Evolutionary conservation across 2,329 filamentous ascomycete genomes (phyloP), one percentile per base, ranked within the genome.

Genomic region (Fusarium torreyae): DNA sequence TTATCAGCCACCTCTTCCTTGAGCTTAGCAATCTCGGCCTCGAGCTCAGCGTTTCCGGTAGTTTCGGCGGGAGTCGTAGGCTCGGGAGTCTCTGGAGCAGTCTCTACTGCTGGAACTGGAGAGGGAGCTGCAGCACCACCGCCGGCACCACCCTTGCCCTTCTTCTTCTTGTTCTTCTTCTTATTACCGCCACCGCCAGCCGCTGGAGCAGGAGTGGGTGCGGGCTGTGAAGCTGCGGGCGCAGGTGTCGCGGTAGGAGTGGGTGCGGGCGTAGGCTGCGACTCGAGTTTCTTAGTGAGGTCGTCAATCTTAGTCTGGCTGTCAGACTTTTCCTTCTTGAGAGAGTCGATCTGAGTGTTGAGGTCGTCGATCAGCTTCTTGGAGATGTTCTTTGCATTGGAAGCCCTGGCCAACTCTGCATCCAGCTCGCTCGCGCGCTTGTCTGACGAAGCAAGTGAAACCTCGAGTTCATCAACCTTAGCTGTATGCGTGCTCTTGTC

Each of bases 111-210:
- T 2, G 72, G 59, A 24, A 72, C 63, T 6, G 75, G 68, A 3
- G 75, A 68, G 22, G 81, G 79, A 3, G 75, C 71, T n/a, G 81
- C 79, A 10, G 83, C 79, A 8, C 79, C 77, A 8, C 78, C 78
- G 68, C 78, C 78, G 68, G 87, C 88, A 33, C 85, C 87, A 18
- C 88, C 89, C 83, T 94, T 95, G 80, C 91, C 92, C 86, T 97
- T 97, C 84, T 95, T 97, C 77, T 94, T 97, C 79, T 93, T 94
- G 80, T 93, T 65, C 36, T 65, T 97, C 81, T 94, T 95, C 62
- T 86, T 87, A 63, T 84, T 83, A 0, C 75, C 75, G 5, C 69
- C 68, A 8, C 75, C 74, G 5, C 68, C 65, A 9, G 74, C 59
- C 2, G 76, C 50, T 6, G 74, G 50, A 3, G 77, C 46, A 1